Evolutionary conservation across 371 early-diverging fungal species (phyloP).

Genomic region (Mortierella polycephala): DNA sequence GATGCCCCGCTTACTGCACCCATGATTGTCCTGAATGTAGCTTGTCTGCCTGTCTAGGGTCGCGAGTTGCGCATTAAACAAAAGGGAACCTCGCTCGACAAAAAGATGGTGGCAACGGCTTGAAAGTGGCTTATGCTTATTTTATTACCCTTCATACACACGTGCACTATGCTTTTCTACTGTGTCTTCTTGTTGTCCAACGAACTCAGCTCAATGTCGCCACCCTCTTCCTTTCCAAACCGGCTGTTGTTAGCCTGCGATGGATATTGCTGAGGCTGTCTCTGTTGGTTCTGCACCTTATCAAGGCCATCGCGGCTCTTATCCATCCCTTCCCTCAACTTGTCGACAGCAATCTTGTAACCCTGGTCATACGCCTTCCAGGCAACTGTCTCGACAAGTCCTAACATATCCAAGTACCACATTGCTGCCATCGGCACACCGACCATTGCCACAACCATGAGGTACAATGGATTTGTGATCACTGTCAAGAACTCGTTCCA

Average conservation of each 20-base stretch:
- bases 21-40: no score
- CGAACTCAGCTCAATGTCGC: background rate
- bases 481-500: slow-evolving; percentile 94
- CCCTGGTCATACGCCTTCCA: slow-evolving; percentile 53
- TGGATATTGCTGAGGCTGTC: background rate
- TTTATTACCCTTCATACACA: no score
- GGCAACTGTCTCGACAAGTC: slow-evolving; percentile 68
- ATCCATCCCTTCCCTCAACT: background rate
- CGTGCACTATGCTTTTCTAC: background rate
- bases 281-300: background rate
- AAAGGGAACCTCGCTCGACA: no score
- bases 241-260: background rate
- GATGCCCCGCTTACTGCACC: no score
- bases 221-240: background rate
- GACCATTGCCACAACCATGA: slow-evolving; percentile 68
- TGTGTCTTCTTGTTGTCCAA: background rate
- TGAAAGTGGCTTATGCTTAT: no score
- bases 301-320: background rate
- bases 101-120: no score
- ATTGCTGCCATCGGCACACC: slow-evolving; percentile 66
- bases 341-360: background rate
- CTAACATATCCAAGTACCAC: slow-evolving; percentile 74
- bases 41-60: no score
- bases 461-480: slow-evolving; percentile 83
- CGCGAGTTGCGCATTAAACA: no score